A percentile compares a stretch with the other conserved stretches of the same genome.
phyloP scores from a whole-genome alignment of 2,329 filamentous ascomycete species.

The Phoma sp. region DNA sequence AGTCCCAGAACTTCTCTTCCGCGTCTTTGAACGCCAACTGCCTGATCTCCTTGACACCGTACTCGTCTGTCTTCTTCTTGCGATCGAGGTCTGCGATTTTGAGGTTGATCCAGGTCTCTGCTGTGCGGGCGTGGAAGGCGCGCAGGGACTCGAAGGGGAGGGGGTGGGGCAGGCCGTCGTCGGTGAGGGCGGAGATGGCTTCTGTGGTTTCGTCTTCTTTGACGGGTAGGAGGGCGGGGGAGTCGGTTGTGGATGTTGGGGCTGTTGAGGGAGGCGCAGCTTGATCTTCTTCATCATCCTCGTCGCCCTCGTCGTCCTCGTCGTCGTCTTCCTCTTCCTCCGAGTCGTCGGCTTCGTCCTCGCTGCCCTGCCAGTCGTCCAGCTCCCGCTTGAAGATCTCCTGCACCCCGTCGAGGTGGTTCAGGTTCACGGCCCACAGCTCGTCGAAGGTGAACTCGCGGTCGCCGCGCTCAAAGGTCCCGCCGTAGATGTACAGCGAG shows the following conservation, averaged over 20 bases:
- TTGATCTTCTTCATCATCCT: constrained; percentile 34
- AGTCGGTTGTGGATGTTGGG: constrained; percentile 56
- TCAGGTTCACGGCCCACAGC: constrained; percentile 90
- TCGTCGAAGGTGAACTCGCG: constrained; percentile 96
- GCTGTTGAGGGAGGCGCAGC: constrained; percentile 54
- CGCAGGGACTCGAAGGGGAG: constrained; percentile 87
- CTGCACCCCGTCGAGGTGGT: constrained; percentile 91
- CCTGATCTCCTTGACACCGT: constrained; percentile 80
- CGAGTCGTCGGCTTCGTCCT: constrained; percentile 51
- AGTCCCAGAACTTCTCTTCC: constrained; percentile 99
- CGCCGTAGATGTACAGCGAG: constrained; percentile 90
- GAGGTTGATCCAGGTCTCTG: constrained; percentile 87
- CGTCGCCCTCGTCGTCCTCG: constrained; percentile 40
- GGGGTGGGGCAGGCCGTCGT: constrained; percentile 78
- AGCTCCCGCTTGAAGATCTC: constrained; percentile 87
- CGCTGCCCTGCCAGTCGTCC: constrained; percentile 75
- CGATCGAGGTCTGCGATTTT: constrained; percentile 71
- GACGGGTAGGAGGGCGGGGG: constrained; percentile 23
- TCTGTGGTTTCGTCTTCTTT: constrained; percentile 52
- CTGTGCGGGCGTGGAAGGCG: constrained; percentile 90
- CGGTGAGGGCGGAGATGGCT: constrained; percentile 63
- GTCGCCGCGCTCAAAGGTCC: constrained; percentile 94
- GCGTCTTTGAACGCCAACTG: constrained; percentile 87
- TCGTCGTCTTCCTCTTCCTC: constrained; percentile 53
- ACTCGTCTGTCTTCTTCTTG: constrained; percentile 63